Conservation (phyloP, 2,329 filamentous ascomycete genomes). For the Calycina herbarum region DNA sequence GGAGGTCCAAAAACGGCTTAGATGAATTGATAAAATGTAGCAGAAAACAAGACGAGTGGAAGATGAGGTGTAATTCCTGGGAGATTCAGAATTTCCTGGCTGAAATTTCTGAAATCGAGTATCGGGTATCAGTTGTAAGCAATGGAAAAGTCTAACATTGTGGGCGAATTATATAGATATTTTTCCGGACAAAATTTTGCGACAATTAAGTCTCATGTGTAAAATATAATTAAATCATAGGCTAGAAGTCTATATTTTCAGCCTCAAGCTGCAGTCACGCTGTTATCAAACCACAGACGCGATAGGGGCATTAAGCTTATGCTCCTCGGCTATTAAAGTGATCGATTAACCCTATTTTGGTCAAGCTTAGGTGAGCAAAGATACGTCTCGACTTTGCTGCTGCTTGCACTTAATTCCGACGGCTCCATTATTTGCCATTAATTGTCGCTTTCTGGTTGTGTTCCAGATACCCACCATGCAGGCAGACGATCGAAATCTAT, state of each 20-base stretch:
- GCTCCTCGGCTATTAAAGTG: not conserved
- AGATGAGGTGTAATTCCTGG: slow-evolving; percentile 12
- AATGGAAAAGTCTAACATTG: not conserved
- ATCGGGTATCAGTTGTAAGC: not conserved
- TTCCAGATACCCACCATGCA: not conserved
- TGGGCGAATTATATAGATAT: not conserved
- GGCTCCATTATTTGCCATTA: not conserved
- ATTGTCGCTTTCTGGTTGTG: not conserved
- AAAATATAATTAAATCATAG: not conserved
- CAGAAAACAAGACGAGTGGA: slow-evolving; percentile 6
- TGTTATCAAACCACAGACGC: not conserved
- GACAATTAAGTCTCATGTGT: not conserved
- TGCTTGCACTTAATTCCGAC: not conserved
- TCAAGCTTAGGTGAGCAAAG: not conserved
- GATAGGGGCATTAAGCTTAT: not conserved
- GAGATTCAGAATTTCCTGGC: slow-evolving; percentile 10
- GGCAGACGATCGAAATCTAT: not conserved
- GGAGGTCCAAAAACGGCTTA: slow-evolving; percentile 12
- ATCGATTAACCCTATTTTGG: not conserved
- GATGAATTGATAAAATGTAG: slow-evolving; percentile 11
- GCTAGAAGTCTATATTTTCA: not conserved
- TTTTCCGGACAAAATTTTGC: not conserved
- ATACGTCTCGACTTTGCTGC: not conserved
- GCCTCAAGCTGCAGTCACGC: not conserved
- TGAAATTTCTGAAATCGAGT: slow-evolving; percentile 3